A percentile compares a stretch with the other conserved stretches of the same genome.
phyloP scores from a whole-genome alignment of 2,329 filamentous ascomycete genomes.

The Cylindrodendrum hubeiense region DNA sequence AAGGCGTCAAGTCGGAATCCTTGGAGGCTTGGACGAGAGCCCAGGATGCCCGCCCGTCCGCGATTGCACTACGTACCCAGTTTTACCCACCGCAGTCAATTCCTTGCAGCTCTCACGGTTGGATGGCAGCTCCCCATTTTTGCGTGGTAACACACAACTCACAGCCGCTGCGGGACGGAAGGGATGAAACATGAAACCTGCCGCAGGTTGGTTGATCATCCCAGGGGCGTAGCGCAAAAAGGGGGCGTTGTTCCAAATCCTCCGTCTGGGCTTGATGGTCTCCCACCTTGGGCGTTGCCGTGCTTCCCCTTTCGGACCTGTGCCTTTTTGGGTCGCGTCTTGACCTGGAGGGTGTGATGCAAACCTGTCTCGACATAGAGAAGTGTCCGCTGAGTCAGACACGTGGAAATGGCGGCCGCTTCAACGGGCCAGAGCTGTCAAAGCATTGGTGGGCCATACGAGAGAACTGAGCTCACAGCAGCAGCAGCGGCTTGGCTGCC shows the following conservation, averaged over 20 bases:
- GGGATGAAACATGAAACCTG: constrained; percentile 40
- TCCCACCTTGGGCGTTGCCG: constrained; percentile 1
- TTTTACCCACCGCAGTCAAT: background rate
- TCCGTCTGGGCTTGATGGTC: constrained; percentile 22
- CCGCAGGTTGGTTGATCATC: constrained; percentile 18
- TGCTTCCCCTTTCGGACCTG: background rate
- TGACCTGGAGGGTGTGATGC: background rate
- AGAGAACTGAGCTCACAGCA: background rate
- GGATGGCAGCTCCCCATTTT: background rate
- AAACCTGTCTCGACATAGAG: background rate
- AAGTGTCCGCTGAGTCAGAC: constrained; percentile 20
- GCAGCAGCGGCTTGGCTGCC: background rate
- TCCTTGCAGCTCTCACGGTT: background rate
- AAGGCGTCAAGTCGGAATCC: background rate
- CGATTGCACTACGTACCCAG: background rate
- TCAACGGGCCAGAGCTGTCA: no score
- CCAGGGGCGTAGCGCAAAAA: background rate
- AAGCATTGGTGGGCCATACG: background rate
- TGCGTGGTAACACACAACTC: background rate
- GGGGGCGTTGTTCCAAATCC: constrained; percentile 4
- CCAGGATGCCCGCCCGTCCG: background rate
- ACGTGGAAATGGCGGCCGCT: constrained; percentile 24
- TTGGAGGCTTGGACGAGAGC: background rate
- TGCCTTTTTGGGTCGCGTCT: background rate
- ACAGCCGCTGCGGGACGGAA: constrained; percentile 7